Evolutionary conservation across 116 monocot species (phyloP).

Genomic region (Papilionanthe hybrid): DNA sequence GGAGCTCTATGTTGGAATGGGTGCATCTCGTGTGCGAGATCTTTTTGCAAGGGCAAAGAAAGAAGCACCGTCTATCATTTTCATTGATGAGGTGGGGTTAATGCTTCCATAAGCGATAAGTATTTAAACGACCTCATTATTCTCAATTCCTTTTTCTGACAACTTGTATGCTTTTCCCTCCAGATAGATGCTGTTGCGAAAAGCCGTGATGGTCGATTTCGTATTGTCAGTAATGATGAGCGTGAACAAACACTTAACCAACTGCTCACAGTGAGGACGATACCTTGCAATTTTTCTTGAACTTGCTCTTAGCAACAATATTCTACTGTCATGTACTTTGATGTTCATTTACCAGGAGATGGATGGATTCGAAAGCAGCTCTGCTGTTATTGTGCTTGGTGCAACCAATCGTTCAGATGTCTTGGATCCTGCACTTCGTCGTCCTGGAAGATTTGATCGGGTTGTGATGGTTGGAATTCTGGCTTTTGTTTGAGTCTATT

Average conservation of each 20-base stretch:
- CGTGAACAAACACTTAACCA: constrained; percentile 99
- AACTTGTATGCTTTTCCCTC: constrained; percentile 8
- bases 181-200: constrained; percentile 99
- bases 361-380: constrained; percentile 99
- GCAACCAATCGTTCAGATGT: constrained; percentile 99
- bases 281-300: constrained; percentile 3
- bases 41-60: constrained; percentile 98
- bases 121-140: neutral
- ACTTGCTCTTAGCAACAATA: neutral
- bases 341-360: constrained; percentile 61
- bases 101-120: neutral
- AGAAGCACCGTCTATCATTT: constrained; percentile 96
- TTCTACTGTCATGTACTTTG: neutral
- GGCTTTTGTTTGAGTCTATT: neutral
- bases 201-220: constrained; percentile 95
- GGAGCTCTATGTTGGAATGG: constrained; percentile 98
- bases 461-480: constrained; percentile 77
- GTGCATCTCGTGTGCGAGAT: constrained; percentile 94
- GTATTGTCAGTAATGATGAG: constrained; percentile 99
- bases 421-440: constrained; percentile 96
- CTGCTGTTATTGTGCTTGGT: constrained; percentile 96
- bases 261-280: constrained; percentile 81
- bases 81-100: constrained; percentile 84
- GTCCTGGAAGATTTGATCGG: constrained; percentile 99
- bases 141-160: neutral